These are phyloP conservation scores for Plectosphaerella sp. DNA, from an alignment of 2,329 filamentous ascomycete genomes.

Conservation along the genomic window DNA sequence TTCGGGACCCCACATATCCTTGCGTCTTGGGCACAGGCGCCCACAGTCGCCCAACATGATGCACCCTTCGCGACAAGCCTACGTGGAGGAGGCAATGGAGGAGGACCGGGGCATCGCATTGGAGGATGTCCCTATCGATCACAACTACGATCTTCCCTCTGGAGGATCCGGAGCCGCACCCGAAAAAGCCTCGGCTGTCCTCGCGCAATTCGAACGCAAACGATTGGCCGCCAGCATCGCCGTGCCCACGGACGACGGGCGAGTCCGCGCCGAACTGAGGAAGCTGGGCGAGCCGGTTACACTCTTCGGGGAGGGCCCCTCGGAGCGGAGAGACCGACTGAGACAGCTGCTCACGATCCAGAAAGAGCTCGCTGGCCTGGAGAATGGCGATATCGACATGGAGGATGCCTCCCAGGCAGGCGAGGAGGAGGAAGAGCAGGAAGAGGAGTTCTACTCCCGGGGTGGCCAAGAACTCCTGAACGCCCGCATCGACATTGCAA, in stretches of 20 bases:
- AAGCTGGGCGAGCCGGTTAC: conserved; percentile 92
- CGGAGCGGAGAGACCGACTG: conserved; percentile 80
- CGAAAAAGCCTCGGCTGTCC: conserved; percentile 79
- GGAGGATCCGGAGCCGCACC: conserved; percentile 62
- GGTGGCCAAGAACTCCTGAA: conserved; percentile 71
- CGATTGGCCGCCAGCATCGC: conserved; percentile 81
- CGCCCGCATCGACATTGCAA: conserved; percentile 73
- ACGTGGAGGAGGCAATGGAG: conserved; percentile 73
- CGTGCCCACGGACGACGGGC: conserved; percentile 89
- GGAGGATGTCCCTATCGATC: conserved; percentile 59
- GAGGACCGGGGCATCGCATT: conserved; percentile 38
- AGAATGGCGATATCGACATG: conserved; percentile 57
- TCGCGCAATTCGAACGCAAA: conserved; percentile 88
- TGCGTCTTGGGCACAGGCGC: not conserved
- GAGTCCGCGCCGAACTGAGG: conserved; percentile 75
- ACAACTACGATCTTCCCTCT: conserved; percentile 76
- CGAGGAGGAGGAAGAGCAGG: conserved; percentile 64
- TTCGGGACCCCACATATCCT: not conserved
- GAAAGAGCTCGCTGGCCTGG: conserved; percentile 54
- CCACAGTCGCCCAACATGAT: conserved; percentile 46
- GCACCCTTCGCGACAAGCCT: conserved; percentile 88
- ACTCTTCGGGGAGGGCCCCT: conserved; percentile 84
- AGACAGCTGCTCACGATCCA: conserved; percentile 75
- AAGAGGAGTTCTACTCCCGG: conserved; percentile 93
- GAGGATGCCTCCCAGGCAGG: conserved; percentile 46